A percentile compares a stretch with the other conserved stretches of the same genome.
Conservation (phyloP, 805 yeast genomes). For the Saccharomycopsis schoenii region DNA sequence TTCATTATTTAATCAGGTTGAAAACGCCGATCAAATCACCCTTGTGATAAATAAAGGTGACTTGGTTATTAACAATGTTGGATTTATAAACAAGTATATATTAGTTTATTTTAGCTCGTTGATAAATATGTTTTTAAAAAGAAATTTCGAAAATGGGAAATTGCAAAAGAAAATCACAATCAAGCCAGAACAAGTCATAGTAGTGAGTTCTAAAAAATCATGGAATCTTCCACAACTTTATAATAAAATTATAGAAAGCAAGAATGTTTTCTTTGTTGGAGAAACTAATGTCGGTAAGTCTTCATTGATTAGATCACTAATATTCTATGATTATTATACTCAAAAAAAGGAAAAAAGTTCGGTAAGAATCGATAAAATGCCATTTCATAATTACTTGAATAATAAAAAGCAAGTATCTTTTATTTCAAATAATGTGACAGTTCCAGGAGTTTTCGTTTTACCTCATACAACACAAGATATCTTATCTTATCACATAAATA, state of each 20-base stretch:
- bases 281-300: constrained; percentile 65
- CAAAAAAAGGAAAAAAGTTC: not conserved
- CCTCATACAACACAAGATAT: constrained; percentile 18
- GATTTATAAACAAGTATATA: constrained; percentile 4
- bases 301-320: constrained; percentile 40
- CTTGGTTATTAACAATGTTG: constrained; percentile 22
- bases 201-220: constrained; percentile 40
- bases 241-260: constrained; percentile 18
- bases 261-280: constrained; percentile 46
- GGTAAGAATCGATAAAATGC: not conserved
- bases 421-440: constrained; percentile 1
- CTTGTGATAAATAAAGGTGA: constrained; percentile 32
- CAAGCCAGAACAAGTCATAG: constrained; percentile 26
- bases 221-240: constrained; percentile 42
- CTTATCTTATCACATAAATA: constrained; percentile 6
- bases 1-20: constrained; percentile 24
- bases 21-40: constrained; percentile 18
- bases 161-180: not conserved
- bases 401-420: not conserved
- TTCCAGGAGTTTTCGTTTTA: constrained; percentile 15
- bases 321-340: constrained; percentile 21
- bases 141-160: constrained; percentile 1
- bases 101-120: constrained; percentile 1
- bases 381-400: not conserved
- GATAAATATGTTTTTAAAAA: constrained; percentile 5